These are phyloP conservation scores for Tolypocladium tropicale DNA, from an alignment of 2,329 filamentous ascomycete species.

Conservation along the genomic window DNA sequence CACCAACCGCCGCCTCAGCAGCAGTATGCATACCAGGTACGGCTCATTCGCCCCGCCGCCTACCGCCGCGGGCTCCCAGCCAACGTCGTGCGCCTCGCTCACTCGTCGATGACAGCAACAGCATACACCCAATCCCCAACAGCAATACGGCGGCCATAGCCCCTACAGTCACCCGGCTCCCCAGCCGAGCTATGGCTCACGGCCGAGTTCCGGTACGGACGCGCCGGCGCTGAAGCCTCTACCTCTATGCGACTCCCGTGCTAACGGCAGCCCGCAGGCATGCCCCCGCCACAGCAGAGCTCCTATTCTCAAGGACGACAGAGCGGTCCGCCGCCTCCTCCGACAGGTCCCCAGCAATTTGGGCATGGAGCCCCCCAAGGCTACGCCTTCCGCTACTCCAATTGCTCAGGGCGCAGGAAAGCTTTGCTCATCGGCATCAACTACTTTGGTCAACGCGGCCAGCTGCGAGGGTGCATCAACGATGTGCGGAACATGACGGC, in stretches of 20 bases:
- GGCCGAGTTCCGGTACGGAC: slow-evolving; percentile 29
- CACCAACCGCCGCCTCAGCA: slow-evolving; percentile 26
- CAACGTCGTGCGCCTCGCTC: neutral
- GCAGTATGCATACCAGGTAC: slow-evolving; percentile 29
- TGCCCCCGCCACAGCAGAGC: slow-evolving; percentile 8
- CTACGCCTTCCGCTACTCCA: slow-evolving; percentile 85
- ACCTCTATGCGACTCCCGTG: neutral
- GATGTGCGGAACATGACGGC: slow-evolving; percentile 95
- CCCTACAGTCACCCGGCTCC: slow-evolving; percentile 20
- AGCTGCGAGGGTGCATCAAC: slow-evolving; percentile 90
- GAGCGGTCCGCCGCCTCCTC: slow-evolving; percentile 54
- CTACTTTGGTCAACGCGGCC: slow-evolving; percentile 86
- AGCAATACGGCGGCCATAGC: slow-evolving; percentile 19
- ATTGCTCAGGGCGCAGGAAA: slow-evolving; percentile 80
- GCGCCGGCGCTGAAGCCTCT: neutral
- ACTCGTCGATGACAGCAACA: slow-evolving; percentile 21
- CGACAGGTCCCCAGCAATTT: slow-evolving; percentile 58
- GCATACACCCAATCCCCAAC: slow-evolving; percentile 22
- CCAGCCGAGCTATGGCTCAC: slow-evolving; percentile 35
- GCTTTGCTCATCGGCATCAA: slow-evolving; percentile 91
- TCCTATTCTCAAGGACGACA: neutral
- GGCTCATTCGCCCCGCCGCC: neutral
- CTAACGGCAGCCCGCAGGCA: slow-evolving; percentile 5
- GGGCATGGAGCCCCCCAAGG: slow-evolving; percentile 69
- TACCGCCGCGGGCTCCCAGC: neutral